These are phyloP conservation scores for Diaporthe vexans DNA, from an alignment of 2,329 filamentous ascomycete genomes.

Conservation along the genomic window DNA sequence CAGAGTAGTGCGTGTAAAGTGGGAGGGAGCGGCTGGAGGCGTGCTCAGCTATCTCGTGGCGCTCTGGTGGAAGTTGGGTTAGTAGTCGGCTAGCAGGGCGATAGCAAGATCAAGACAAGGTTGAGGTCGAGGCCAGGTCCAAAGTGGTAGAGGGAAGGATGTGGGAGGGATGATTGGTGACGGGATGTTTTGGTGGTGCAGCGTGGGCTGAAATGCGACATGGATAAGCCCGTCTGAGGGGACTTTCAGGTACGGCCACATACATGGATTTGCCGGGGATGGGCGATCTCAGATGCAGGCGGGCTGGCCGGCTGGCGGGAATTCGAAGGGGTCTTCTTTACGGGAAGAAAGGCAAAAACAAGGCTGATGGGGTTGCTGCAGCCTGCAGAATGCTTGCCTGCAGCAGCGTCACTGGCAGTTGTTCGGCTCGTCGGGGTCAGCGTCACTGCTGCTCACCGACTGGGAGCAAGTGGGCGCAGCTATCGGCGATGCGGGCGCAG, in stretches of 20 bases:
- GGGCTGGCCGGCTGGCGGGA: not conserved
- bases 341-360: slow-evolving; percentile 19
- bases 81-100: slow-evolving; percentile 1
- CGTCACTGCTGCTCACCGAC: slow-evolving; percentile 11
- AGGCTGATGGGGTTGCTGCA: slow-evolving; percentile 31
- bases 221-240: slow-evolving; percentile 19
- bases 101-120: slow-evolving; percentile 11
- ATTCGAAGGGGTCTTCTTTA: slow-evolving; percentile 25
- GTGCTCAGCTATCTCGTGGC: not conserved
- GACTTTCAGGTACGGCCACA: slow-evolving; percentile 27
- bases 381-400: slow-evolving; percentile 11
- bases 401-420: slow-evolving; percentile 32
- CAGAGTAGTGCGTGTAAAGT: not conserved
- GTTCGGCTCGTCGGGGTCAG: slow-evolving; percentile 5
- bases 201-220: slow-evolving; percentile 33
- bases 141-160: slow-evolving; percentile 22
- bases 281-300: slow-evolving; percentile 33
- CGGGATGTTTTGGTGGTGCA: slow-evolving; percentile 30
- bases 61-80: not conserved
- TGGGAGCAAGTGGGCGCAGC: slow-evolving; percentile 17
- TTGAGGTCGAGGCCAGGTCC: slow-evolving; percentile 7
- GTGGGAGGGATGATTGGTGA: slow-evolving; percentile 30
- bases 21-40: not conserved
- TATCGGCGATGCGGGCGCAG: slow-evolving; percentile 29
- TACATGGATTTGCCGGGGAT: slow-evolving; percentile 33